Conservation (phyloP, 345 rosid genomes). For the Citrus maxima region DNA sequence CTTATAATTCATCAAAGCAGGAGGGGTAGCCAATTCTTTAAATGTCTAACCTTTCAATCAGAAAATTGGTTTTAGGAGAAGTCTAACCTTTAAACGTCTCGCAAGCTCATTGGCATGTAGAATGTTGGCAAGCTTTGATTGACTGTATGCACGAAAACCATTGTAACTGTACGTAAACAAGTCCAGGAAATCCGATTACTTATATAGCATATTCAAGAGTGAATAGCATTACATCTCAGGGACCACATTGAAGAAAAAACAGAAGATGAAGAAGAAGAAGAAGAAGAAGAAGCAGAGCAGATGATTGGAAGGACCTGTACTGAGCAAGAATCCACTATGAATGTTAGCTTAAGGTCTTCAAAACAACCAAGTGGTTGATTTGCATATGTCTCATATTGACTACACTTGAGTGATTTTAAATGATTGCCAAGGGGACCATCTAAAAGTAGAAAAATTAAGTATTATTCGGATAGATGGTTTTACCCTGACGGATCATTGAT, state of each 20-base stretch:
- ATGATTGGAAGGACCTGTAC: too few relatives aligned
- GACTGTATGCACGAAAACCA: conserved; percentile 53
- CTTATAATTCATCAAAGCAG: neutral
- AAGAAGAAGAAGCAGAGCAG: too few relatives aligned
- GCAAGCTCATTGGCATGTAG: conserved; percentile 85
- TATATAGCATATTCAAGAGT: too few relatives aligned
- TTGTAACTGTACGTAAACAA: conserved; percentile 41
- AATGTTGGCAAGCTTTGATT: conserved; percentile 75
- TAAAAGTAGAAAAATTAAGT: neutral
- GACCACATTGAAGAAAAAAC: too few relatives aligned
- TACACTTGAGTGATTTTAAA: neutral
- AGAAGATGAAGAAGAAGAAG: too few relatives aligned
- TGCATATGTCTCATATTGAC: neutral
- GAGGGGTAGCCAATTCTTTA: too few relatives aligned
- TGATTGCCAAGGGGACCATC: neutral
- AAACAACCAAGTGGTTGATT: neutral
- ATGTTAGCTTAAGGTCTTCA: neutral
- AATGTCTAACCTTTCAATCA: too few relatives aligned
- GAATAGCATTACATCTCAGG: too few relatives aligned
- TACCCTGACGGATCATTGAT: conserved; percentile 66
- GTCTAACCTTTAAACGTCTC: conserved; percentile 58
- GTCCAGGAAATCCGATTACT: neutral
- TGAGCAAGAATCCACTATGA: neutral
- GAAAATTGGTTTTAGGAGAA: neutral
- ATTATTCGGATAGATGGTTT: neutral